Percentiles rank a stretch among this genome's conserved stretches.
Evolutionary conservation across 2,329 filamentous ascomycete genomes (phyloP).

Genomic region (Colletotrichum sp.): DNA sequence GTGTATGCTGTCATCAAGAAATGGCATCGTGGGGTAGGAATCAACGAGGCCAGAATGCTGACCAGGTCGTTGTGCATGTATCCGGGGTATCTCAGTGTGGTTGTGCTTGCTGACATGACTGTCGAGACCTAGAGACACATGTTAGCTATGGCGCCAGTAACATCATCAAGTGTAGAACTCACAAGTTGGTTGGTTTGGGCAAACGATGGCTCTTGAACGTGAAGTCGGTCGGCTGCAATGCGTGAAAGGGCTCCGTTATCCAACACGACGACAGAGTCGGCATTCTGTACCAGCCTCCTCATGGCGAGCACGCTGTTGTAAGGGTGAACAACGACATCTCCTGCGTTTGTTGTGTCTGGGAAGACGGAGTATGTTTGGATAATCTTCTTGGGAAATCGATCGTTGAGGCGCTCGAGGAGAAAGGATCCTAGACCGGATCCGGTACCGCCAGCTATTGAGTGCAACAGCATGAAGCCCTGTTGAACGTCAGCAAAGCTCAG

Average conservation of each 20-base stretch:
- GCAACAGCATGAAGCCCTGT: slow-evolving; percentile 95
- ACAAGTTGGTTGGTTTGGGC: slow-evolving; percentile 97
- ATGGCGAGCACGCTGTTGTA: slow-evolving; percentile 97
- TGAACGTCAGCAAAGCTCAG: slow-evolving; percentile 24
- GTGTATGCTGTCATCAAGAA: slow-evolving; percentile 99
- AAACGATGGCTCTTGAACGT: slow-evolving; percentile 94
- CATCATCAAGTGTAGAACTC: slow-evolving; percentile 24
- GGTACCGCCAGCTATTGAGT: slow-evolving; percentile 96
- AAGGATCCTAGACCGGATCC: slow-evolving; percentile 96
- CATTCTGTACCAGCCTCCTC: slow-evolving; percentile 90
- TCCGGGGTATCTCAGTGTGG: slow-evolving; percentile 92
- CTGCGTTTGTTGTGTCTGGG: slow-evolving; percentile 85
- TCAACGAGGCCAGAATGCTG: slow-evolving; percentile 93
- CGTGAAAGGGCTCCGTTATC: slow-evolving; percentile 94
- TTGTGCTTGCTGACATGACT: slow-evolving; percentile 98
- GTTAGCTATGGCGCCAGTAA: neutral
- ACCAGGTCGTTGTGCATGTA: slow-evolving; percentile 99
- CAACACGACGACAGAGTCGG: slow-evolving; percentile 95
- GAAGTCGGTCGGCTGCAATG: slow-evolving; percentile 92
- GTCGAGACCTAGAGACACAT: slow-evolving; percentile 72
- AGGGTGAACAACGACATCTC: slow-evolving; percentile 95
- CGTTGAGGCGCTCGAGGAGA: slow-evolving; percentile 92
- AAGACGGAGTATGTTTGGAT: slow-evolving; percentile 99
- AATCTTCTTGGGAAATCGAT: slow-evolving; percentile 97
- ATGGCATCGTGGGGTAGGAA: slow-evolving; percentile 95